Percentiles rank a stretch among this genome's conserved stretches.
Conservation (phyloP, 202 grass and related monocot species). For the Brachypodium distachyon region DNA sequence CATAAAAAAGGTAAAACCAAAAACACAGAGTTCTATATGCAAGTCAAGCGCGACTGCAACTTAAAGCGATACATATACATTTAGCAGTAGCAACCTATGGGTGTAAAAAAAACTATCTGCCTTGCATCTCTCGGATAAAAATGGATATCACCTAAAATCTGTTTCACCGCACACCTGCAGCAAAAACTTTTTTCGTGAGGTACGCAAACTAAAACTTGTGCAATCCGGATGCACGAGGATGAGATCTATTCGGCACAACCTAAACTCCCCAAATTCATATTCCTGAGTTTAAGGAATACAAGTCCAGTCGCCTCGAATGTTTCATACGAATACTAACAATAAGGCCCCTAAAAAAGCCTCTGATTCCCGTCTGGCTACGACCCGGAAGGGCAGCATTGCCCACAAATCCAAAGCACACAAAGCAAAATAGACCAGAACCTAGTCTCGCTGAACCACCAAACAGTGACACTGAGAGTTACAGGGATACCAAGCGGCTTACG, state of each 20-base stretch:
- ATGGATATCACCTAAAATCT: not conserved
- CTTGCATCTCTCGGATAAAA: not conserved
- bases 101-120: not conserved
- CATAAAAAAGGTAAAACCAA: not conserved
- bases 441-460: not conserved
- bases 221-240: not conserved
- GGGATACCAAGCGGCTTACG: conserved; percentile 18
- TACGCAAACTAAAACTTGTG: too few species aligned
- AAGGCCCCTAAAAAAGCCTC: too few species aligned
- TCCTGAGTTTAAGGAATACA: too few species aligned
- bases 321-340: too few species aligned
- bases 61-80: not conserved
- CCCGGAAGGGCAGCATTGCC: not conserved
- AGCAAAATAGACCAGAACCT: not conserved
- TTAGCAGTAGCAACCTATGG: not conserved
- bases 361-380: not conserved
- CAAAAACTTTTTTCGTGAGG: not conserved
- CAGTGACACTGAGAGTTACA: not conserved
- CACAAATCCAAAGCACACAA: not conserved
- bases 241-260: not conserved
- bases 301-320: not conserved
- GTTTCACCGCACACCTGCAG: not conserved
- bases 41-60: not conserved
- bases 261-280: not conserved
- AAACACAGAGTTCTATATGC: not conserved